Evolutionary conservation across 2,329 filamentous ascomycete genomes (phyloP), one percentile per base, ranked within the genome.

Genomic region (Trichoderma guizhouense): DNA sequence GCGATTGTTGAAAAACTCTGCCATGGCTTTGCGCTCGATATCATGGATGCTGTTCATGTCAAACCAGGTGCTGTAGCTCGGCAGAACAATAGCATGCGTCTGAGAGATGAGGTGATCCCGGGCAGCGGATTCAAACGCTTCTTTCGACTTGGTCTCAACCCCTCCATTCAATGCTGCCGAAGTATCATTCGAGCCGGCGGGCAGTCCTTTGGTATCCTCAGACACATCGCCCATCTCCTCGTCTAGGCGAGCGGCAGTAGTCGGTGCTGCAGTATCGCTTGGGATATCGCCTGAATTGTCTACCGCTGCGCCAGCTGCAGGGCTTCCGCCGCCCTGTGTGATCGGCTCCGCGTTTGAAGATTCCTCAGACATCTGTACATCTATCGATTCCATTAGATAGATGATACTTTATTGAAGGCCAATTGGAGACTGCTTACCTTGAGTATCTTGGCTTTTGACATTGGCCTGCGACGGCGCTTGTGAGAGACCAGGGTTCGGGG

Each of bases 11-110:
- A 99, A 99, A 84, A 98, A 99, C 81, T 99, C 96, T 24, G 95
- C 94, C 76, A 99, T 87, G 8, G 94, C 94, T 83, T 98, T 99
- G 79, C 92, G 93, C 85, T 99, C 96, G 77, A 98, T 92, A 73
- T 90, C 89, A 82, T 98, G 93, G 79, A 99, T 92, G 64, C 89
- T 87, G 81, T 95, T 93, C 95, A 99, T 98, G 82, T 99, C 96
- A 81, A 99, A 99, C 96, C 96, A 99, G 15, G 93, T 96, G 79
- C 94, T 97, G 83, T 99, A 99, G 81, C 95, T 98, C 26, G 96
- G 96, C 26, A 99, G 89, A 74, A 99, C 95, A 79, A 98, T 98
- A 74, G 95, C 92, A 79, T 98, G 95, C 55, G 94, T 97, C 83
- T 99, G 96, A 15, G 93, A 90, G 73, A 97, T 93, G 70, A 99